These are phyloP conservation scores for Suhomyces bolitotheri DNA, from an alignment of 1,139 yeast species.

Conservation along the genomic window DNA sequence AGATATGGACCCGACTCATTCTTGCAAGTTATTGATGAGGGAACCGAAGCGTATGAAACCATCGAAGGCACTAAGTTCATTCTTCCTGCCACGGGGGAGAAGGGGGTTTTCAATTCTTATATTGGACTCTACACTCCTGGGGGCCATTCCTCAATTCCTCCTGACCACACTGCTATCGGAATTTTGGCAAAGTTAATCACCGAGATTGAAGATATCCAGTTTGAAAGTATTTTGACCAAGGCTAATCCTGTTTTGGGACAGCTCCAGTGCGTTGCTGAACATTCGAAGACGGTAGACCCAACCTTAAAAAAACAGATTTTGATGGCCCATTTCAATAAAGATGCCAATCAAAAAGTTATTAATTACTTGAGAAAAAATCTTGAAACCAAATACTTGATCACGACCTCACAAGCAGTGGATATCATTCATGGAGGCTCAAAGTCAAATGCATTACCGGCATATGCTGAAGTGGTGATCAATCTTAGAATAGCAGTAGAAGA, in stretches of 20 bases:
- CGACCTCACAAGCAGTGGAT: conserved; percentile 72
- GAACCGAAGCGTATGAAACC: conserved; percentile 34
- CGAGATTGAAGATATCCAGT: conserved; percentile 38
- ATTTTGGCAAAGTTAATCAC: conserved; percentile 42
- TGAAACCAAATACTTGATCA: conserved; percentile 44
- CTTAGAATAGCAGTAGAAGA: conserved; percentile 60
- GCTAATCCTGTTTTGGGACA: conserved; percentile 43
- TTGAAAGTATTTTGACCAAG: conserved; percentile 36
- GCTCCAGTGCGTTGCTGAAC: conserved; percentile 48
- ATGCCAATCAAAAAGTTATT: conserved; percentile 44
- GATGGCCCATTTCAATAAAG: conserved; percentile 39
- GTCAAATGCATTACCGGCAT: conserved; percentile 74
- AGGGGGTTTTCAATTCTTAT: conserved; percentile 43
- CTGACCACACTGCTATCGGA: conserved; percentile 50
- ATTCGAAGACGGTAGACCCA: conserved; percentile 30
- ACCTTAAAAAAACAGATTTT: conserved; percentile 39
- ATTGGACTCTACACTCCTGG: conserved; percentile 46
- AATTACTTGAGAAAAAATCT: conserved; percentile 28
- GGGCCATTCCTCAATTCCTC: conserved; percentile 53
- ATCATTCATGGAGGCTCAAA: conserved; percentile 69
- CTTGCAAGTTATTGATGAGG: conserved; percentile 48
- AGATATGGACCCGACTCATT: conserved; percentile 43
- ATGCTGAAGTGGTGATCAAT: conserved; percentile 54
- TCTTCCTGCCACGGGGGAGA: conserved; percentile 54
- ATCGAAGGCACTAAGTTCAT: conserved; percentile 52